Evolutionary conservation across 139 green algal species (phyloP).

Genomic region (Chlamydomonas eustigma): DNA sequence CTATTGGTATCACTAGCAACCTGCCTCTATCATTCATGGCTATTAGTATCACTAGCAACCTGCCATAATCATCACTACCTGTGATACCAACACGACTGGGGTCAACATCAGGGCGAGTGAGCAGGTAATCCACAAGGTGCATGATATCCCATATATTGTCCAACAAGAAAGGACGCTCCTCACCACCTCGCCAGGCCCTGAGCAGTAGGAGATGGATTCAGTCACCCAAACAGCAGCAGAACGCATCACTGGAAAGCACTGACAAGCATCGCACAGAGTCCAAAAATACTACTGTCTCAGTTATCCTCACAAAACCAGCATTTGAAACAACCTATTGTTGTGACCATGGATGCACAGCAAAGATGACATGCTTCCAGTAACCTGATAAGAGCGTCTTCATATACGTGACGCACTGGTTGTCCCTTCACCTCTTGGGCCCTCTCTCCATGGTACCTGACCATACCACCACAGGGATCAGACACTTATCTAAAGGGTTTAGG

Average conservation of each 20-base stretch:
- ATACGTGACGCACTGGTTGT: constrained; percentile 17
- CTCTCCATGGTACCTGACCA: not conserved
- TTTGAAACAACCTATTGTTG: too few relatives aligned
- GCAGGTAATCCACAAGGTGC: constrained; percentile 60
- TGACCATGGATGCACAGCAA: not conserved
- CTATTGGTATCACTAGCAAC: too few relatives aligned
- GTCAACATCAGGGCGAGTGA: constrained; percentile 55
- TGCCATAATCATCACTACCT: constrained; percentile 22
- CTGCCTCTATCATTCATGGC: too few relatives aligned
- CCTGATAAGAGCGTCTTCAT: constrained; percentile 49
- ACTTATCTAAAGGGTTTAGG: too few relatives aligned
- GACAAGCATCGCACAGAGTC: not conserved
- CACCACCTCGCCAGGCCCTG: constrained; percentile 20
- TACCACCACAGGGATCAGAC: too few relatives aligned
- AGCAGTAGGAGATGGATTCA: too few relatives aligned
- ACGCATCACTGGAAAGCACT: not conserved
- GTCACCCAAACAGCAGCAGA: not conserved
- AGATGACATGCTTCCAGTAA: not conserved
- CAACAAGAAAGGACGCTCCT: constrained; percentile 63
- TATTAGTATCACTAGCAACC: too few relatives aligned
- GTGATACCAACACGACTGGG: constrained; percentile 50
- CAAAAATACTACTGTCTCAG: not conserved
- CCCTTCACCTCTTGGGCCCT: not conserved
- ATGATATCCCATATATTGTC: constrained; percentile 74
- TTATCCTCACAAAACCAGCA: not conserved